Evolutionary conservation across 2,329 filamentous ascomycete genomes (phyloP), one percentile per base, ranked within the genome.

Genomic region (Fusarium setosum): DNA sequence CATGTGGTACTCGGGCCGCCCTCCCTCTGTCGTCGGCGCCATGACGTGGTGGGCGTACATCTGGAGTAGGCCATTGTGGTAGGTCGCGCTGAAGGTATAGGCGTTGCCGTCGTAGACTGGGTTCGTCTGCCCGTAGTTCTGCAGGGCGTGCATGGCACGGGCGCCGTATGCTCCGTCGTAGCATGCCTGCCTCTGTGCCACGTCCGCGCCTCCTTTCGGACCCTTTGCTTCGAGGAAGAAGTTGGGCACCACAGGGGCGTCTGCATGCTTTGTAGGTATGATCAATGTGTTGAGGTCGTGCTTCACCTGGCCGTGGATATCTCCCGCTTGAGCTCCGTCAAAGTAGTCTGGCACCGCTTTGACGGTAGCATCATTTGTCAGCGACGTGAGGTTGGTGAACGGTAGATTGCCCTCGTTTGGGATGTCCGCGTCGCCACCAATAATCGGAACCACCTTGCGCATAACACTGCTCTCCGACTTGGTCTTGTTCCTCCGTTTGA

Each of bases 1-100:
- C 23, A 42, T 42, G 10, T 42, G n/a, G 13, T 42, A 42, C 13
- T 42, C 40, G 13, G 40, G 40, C n/a, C 23, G 23, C 3, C 40
- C 23, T 29, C 23, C 40, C n/a, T 42, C 23, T 9, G n/a, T 42
- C 10, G n/a, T 13, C 40, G 40, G 40, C 10, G 40, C 23, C n/a
- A 23, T 42, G n/a, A 26, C 5, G 8, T 42, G 23, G n/a, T 42
- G 23, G 40, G 23, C 40, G n/a, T 13, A 8, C 5, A 42, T 5
- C 3, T 13, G 10, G 8, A 42, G 40, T 6, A 2, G 3, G n/a
- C 23, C n/a, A 11, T 0, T 2, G 3, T 13, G 2, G 3, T 42
- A 42, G 5, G 3, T 42, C 1, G 23, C 12, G 23, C 15, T 42
- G 10, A 42, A 42, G 2, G 40, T 26, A 4, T 42, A 6, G 11